Percentiles rank a stretch among this genome's conserved stretches.
These are phyloP conservation scores for Trichophyton schoenleinii DNA, from an alignment of 2,329 filamentous ascomycete genomes.

Conservation along the genomic window DNA sequence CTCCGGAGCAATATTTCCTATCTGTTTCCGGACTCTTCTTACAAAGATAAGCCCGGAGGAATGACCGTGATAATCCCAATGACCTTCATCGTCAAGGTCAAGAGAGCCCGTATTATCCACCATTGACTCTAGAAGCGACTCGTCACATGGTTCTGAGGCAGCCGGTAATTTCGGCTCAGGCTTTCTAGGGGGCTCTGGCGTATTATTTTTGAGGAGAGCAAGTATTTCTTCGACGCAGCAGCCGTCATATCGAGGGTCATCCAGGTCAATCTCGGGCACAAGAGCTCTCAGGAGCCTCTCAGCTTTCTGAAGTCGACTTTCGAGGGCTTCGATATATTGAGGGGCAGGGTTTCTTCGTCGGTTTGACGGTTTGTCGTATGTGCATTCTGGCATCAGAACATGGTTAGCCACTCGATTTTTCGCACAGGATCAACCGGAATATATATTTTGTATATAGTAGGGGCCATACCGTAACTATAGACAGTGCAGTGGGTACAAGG, in stretches of 20 bases:
- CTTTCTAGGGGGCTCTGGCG: conserved; percentile 14
- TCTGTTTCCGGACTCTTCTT: conserved; percentile 72
- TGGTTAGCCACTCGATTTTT: background rate
- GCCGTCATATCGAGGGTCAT: conserved; percentile 71
- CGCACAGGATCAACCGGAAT: background rate
- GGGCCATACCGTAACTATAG: conserved; percentile 79
- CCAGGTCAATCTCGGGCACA: conserved; percentile 71
- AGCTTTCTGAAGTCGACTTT: conserved; percentile 68
- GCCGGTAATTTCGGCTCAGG: conserved; percentile 15
- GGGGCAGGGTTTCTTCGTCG: conserved; percentile 79
- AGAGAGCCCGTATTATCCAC: conserved; percentile 83
- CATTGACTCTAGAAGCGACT: conserved; percentile 80
- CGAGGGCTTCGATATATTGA: conserved; percentile 83
- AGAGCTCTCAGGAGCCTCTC: conserved; percentile 67
- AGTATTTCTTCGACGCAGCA: conserved; percentile 50
- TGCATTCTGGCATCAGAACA: conserved; percentile 54
- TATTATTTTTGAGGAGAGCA: conserved; percentile 32
- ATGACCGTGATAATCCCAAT: conserved; percentile 90
- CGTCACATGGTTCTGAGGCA: conserved; percentile 40
- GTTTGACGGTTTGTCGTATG: conserved; percentile 90
- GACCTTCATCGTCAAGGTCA: conserved; percentile 78
- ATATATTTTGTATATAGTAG: background rate
- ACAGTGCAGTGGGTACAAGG: conserved; percentile 93
- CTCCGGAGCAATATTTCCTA: conserved; percentile 55
- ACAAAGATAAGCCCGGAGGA: conserved; percentile 88